Conservation (phyloP, 2,329 filamentous ascomycete species). For the Capronia americana region DNA sequence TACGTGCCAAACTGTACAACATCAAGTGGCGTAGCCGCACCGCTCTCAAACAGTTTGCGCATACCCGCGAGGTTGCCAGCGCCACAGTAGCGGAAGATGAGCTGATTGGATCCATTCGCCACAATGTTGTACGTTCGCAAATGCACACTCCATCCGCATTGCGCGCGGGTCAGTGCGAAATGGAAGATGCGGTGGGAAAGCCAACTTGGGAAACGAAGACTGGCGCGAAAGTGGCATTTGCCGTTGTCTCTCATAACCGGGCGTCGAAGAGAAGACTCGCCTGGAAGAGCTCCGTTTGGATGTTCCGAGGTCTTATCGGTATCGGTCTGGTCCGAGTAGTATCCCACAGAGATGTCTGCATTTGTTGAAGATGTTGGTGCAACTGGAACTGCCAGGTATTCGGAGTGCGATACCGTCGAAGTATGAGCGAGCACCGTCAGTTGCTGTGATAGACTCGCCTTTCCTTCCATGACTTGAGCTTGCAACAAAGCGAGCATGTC, state of each 20-base stretch:
- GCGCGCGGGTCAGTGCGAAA: slow-evolving; percentile 3
- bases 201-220: slow-evolving; percentile 9
- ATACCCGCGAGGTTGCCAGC: slow-evolving; percentile 14
- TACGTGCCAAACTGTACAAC: slow-evolving; percentile 6
- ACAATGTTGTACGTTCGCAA: slow-evolving; percentile 18
- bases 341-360: too few species aligned
- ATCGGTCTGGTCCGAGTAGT: too few species aligned
- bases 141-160: slow-evolving; percentile 17
- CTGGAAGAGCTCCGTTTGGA: too few species aligned
- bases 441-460: background rate
- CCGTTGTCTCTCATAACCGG: background rate
- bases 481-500: background rate
- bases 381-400: too few species aligned
- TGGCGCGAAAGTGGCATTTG: background rate
- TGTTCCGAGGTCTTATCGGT: too few species aligned
- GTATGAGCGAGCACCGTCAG: too few species aligned
- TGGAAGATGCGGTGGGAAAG: slow-evolving; percentile 14
- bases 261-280: background rate
- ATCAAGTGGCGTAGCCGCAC: slow-evolving; percentile 17
- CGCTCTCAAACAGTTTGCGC: slow-evolving; percentile 14
- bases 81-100: slow-evolving; percentile 13
- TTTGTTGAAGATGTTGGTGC: too few species aligned
- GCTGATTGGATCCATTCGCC: background rate
- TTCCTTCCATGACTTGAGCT: background rate
- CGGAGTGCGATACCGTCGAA: too few species aligned